These are phyloP conservation scores for Paraglomus brasilianum DNA, from an alignment of 192 early-diverging fungal species.

Conservation along the genomic window DNA sequence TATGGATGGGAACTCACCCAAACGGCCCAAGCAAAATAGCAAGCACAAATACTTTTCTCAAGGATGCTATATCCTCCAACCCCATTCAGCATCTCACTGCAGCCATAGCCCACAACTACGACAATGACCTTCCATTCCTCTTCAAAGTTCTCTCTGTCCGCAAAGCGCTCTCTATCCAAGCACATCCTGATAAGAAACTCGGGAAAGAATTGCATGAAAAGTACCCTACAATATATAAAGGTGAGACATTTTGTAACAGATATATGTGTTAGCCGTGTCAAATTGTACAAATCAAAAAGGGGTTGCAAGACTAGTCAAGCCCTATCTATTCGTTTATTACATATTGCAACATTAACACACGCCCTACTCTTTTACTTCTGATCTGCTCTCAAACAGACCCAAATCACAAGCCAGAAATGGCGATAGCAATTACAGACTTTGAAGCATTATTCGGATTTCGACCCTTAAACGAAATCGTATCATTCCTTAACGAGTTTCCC, in stretches of 20 bases:
- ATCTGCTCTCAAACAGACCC: slow-evolving; percentile 45
- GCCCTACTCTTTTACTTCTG: no score
- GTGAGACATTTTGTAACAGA: slow-evolving; percentile 5
- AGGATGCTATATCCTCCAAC: slow-evolving; percentile 57
- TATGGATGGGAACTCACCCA: slow-evolving; percentile 99
- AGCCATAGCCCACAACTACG: slow-evolving; percentile 59
- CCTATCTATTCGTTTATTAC: no score
- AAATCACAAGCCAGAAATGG: slow-evolving; percentile 98
- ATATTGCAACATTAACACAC: no score
- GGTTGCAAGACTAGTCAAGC: no score
- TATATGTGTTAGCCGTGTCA: background rate
- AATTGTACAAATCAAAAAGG: background rate
- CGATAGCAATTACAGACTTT: slow-evolving; percentile 92
- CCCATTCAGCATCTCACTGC: slow-evolving; percentile 49
- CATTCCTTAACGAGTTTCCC: slow-evolving; percentile 66
- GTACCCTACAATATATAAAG: slow-evolving; percentile 85
- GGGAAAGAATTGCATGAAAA: slow-evolving; percentile 69
- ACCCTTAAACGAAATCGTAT: slow-evolving; percentile 73
- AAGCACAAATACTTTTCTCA: slow-evolving; percentile 50
- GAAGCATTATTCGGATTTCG: slow-evolving; percentile 94
- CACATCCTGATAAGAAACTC: slow-evolving; percentile 93
- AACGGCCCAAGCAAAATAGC: slow-evolving; percentile 74
- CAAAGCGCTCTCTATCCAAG: slow-evolving; percentile 95
- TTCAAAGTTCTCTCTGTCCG: slow-evolving; percentile 92
- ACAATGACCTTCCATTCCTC: slow-evolving; percentile 89